Conservation (phyloP, 1,284 basidiomycete species). For the Ganoderma sinense region DNA sequence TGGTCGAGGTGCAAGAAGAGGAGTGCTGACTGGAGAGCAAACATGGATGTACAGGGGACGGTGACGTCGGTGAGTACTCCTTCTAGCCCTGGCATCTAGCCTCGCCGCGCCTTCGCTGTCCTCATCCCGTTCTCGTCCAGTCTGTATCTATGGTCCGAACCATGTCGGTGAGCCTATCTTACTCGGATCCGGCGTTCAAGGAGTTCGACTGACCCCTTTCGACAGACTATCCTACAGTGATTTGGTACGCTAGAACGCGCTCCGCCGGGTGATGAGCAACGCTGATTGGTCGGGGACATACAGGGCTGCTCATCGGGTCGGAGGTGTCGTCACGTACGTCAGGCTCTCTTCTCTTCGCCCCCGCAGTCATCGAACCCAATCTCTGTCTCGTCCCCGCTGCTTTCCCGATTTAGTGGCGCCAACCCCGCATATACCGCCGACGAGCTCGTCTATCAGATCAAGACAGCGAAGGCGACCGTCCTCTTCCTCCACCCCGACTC, state of each 20-base stretch:
- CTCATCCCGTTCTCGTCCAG: conserved; percentile 42
- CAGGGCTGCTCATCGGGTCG: conserved; percentile 74
- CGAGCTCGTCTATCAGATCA: conserved; percentile 73
- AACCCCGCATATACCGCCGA: conserved; percentile 75
- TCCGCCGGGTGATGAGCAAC: neutral
- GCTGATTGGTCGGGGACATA: neutral
- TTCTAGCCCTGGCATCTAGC: neutral
- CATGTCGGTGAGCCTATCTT: conserved; percentile 53
- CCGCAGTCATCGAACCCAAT: conserved; percentile 24
- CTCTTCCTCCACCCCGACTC: conserved; percentile 66
- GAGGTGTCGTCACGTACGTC: conserved; percentile 66
- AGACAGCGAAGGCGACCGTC: conserved; percentile 60
- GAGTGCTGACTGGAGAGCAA: neutral
- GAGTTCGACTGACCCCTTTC: conserved; percentile 9
- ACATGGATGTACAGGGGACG: conserved; percentile 37
- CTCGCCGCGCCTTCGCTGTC: neutral
- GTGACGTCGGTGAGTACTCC: conserved; percentile 58
- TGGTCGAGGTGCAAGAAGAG: neutral
- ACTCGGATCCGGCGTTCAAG: neutral
- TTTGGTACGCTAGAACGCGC: conserved; percentile 52
- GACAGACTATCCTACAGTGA: conserved; percentile 71
- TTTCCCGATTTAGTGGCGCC: conserved; percentile 45
- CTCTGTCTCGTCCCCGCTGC: conserved; percentile 27
- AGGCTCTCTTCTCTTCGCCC: conserved; percentile 29
- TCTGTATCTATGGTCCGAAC: conserved; percentile 75